Conservation (phyloP, 2,329 filamentous ascomycete genomes). For the Aspergillus felis region DNA sequence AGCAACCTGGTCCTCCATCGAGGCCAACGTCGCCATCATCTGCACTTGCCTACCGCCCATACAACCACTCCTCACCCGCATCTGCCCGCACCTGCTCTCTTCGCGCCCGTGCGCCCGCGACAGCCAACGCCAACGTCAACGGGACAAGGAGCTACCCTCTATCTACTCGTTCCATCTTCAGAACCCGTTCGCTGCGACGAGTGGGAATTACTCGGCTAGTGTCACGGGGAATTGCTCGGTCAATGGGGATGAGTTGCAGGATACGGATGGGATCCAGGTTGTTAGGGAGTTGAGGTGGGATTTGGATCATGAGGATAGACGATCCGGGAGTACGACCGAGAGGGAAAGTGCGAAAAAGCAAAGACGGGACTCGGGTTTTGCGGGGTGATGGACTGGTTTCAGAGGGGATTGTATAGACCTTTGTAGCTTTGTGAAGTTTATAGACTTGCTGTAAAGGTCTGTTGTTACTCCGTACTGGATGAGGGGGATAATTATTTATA, state of each 20-base stretch:
- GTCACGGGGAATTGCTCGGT: slow-evolving; percentile 19
- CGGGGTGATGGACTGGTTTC: neutral
- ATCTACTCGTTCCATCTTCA: slow-evolving; percentile 1
- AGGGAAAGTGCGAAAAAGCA: neutral
- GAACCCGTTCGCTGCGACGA: slow-evolving; percentile 8
- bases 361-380: neutral
- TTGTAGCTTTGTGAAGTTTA: neutral
- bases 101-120: slow-evolving; percentile 11
- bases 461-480: too few species aligned
- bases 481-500: neutral
- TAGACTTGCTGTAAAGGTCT: neutral
- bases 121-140: neutral
- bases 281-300: slow-evolving; percentile 25
- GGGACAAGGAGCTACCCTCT: slow-evolving; percentile 9
- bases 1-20: slow-evolving; percentile 30
- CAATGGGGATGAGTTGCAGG: slow-evolving; percentile 8
- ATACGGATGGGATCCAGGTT: slow-evolving; percentile 24
- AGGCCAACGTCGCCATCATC: slow-evolving; percentile 29
- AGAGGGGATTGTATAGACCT: neutral
- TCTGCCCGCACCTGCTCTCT: slow-evolving; percentile 22
- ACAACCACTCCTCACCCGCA: slow-evolving; percentile 21
- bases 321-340: neutral
- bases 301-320: slow-evolving; percentile 8
- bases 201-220: slow-evolving; percentile 21
- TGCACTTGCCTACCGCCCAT: slow-evolving; percentile 28